Evolutionary conservation across 2,329 filamentous ascomycete species (phyloP).

Genomic region (Cladobotryum protrusum): DNA sequence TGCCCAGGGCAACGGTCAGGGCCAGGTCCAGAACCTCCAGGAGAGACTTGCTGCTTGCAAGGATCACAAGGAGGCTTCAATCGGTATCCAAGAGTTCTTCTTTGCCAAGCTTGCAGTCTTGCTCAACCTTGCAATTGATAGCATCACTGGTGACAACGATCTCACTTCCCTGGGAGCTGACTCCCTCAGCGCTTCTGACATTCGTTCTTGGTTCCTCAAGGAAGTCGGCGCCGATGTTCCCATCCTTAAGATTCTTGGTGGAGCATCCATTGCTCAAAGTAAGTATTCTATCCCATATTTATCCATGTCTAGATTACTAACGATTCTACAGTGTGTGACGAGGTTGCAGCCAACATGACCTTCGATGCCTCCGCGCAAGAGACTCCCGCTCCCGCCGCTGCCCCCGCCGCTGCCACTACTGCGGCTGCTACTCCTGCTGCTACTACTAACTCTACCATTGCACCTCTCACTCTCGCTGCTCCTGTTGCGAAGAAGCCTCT

Average conservation of each 20-base stretch:
- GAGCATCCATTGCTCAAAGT: conserved; percentile 10
- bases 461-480: no score
- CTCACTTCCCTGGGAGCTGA: conserved; percentile 17
- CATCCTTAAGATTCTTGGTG: conserved; percentile 31
- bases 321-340: not conserved
- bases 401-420: not conserved
- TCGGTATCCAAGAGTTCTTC: not conserved
- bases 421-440: not conserved
- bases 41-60: not conserved
- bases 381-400: not conserved
- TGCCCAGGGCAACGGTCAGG: not conserved
- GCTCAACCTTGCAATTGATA: not conserved
- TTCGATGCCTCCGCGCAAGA: not conserved
- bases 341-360: not conserved
- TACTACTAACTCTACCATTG: no score
- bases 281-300: no score
- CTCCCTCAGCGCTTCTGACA: conserved; percentile 27
- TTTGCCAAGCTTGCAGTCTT: not conserved
- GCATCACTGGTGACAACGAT: not conserved
- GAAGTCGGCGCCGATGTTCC: conserved; percentile 38
- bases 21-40: not conserved
- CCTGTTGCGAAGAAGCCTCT: no score
- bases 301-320: no score
- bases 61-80: not conserved
- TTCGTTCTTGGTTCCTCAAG: conserved; percentile 44